Evolutionary conservation across 345 rosid species (phyloP).

Genomic region (Bretschneidera sinensis): DNA sequence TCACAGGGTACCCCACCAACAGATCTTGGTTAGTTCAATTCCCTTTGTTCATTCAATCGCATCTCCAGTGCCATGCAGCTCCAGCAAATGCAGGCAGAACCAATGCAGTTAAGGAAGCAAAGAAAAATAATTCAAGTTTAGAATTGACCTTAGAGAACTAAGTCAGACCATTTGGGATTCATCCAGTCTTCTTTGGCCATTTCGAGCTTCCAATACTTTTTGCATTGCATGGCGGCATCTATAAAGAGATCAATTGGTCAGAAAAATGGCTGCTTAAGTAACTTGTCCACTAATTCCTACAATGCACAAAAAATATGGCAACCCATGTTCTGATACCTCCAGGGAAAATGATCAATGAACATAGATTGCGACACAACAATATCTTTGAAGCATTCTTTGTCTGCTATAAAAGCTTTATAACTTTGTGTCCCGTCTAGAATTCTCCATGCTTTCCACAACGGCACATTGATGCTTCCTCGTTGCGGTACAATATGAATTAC

Average conservation of each 20-base stretch:
- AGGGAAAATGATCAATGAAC: conserved; percentile 95
- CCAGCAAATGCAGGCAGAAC: not conserved
- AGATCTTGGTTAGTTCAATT: not conserved
- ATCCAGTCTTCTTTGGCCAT: conserved; percentile 14
- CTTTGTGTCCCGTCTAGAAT: conserved; percentile 23
- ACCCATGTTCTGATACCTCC: conserved; percentile 52
- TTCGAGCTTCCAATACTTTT: conserved; percentile 56
- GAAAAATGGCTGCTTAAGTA: not conserved
- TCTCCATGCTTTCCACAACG: conserved; percentile 61
- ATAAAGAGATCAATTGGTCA: conserved; percentile 4
- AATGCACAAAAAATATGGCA: not conserved
- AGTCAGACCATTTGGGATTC: conserved; percentile 33
- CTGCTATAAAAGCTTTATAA: conserved; percentile 61
- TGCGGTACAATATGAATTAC: conserved; percentile 68
- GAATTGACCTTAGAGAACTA: conserved; percentile 1
- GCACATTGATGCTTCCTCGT: conserved; percentile 23
- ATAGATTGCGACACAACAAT: conserved; percentile 73
- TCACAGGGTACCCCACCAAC: not conserved
- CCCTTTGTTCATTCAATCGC: too few relatives aligned
- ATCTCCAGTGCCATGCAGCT: not conserved
- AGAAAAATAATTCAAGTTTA: not conserved
- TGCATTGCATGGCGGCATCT: conserved; percentile 67
- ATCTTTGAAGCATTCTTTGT: conserved; percentile 65
- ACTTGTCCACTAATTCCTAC: not conserved
- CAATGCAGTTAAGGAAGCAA: too few relatives aligned